Evolutionary conservation across 2,329 filamentous ascomycete species (phyloP).

Genomic region (Fusarium subtropicale): DNA sequence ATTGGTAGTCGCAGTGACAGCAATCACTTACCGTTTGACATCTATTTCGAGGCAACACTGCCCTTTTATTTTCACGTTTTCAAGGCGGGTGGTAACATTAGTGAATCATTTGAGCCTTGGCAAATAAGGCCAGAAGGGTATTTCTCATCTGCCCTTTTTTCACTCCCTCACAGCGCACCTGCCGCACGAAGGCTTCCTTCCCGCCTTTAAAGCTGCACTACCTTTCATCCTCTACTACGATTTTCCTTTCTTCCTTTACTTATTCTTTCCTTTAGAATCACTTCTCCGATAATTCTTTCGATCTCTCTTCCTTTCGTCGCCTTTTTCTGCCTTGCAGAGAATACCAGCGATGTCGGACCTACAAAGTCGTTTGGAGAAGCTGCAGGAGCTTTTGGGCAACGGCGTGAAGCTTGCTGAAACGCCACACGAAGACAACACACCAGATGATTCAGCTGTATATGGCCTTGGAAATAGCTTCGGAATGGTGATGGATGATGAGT

Average conservation of each 20-base stretch:
- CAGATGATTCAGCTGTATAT: background rate
- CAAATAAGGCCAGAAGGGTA: constrained; percentile 2
- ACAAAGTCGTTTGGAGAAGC: constrained; percentile 39
- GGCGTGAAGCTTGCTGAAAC: constrained; percentile 34
- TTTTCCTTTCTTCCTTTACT: background rate
- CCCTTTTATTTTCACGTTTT: background rate
- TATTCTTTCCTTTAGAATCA: background rate
- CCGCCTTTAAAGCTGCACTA: background rate
- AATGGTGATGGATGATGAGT: constrained; percentile 18
- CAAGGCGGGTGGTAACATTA: background rate
- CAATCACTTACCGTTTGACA: constrained; percentile 6
- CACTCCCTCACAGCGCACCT: constrained; percentile 1
- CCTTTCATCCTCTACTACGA: background rate
- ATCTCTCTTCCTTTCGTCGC: background rate
- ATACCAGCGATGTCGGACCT: constrained; percentile 33
- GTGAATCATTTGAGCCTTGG: constrained; percentile 20
- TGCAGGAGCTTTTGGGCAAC: constrained; percentile 40
- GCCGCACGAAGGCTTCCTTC: constrained; percentile 1
- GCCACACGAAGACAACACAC: background rate
- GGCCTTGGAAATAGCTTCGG: background rate
- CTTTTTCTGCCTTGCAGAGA: background rate
- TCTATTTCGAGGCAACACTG: background rate
- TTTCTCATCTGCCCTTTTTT: constrained; percentile 13
- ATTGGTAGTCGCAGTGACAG: constrained; percentile 5
- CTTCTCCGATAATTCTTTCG: background rate